These are phyloP conservation scores for Monilinia laxa DNA, from an alignment of 2,329 filamentous ascomycete species.

Conservation along the genomic window DNA sequence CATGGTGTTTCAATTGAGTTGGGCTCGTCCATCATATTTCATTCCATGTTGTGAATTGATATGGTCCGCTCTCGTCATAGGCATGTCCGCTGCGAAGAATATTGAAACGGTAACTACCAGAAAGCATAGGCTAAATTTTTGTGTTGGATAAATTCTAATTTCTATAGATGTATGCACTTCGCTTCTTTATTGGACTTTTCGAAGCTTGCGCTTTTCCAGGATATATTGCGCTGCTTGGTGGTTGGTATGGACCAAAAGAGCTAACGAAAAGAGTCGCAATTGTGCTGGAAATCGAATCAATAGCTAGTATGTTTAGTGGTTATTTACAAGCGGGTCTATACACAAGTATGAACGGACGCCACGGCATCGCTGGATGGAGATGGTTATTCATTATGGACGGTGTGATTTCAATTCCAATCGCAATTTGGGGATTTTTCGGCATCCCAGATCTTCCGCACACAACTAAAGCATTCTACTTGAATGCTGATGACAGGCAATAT, in stretches of 20 bases:
- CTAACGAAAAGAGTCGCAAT: constrained; percentile 45
- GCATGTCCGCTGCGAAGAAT: constrained; percentile 19
- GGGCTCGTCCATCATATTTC: constrained; percentile 31
- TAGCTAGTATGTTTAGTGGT: constrained; percentile 45
- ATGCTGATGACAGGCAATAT: constrained; percentile 3
- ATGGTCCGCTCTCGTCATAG: constrained; percentile 11
- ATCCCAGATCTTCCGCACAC: constrained; percentile 9
- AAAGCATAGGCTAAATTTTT: no score
- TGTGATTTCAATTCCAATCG: constrained; percentile 7
- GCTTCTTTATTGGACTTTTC: constrained; percentile 31
- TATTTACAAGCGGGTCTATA: constrained; percentile 46
- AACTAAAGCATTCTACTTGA: constrained; percentile 10
- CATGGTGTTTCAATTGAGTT: constrained; percentile 26
- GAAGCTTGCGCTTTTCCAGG: constrained; percentile 47
- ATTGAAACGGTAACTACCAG: constrained; percentile 6
- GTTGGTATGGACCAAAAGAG: constrained; percentile 47
- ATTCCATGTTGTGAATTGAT: constrained; percentile 19
- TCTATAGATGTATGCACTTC: constrained; percentile 38
- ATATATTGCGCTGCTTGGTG: constrained; percentile 43
- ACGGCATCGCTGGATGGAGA: constrained; percentile 44
- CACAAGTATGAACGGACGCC: constrained; percentile 42
- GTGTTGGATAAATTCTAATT: neutral
- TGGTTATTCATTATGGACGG: constrained; percentile 50
- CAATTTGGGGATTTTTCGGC: constrained; percentile 11
- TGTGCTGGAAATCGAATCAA: constrained; percentile 41